phyloP scores from a whole-genome alignment of 371 early-diverging fungal genomes.

The Mortierella sp. region DNA sequence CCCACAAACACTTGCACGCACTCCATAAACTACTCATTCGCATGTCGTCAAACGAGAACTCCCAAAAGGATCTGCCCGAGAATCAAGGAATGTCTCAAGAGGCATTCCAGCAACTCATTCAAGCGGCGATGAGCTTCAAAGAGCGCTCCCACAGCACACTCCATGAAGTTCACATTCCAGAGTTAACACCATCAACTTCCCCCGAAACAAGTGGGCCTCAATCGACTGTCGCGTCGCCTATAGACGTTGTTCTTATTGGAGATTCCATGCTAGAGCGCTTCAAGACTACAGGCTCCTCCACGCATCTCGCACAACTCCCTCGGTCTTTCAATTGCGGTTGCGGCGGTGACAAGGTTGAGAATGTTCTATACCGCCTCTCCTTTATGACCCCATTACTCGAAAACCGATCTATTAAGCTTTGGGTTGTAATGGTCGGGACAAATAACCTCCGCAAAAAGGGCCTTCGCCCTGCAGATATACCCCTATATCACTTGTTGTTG shows the following conservation, averaged over 20 bases:
- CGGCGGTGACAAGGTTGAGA: conserved; percentile 32
- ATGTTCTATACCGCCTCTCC: conserved; percentile 21
- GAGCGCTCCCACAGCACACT: conserved; percentile 14
- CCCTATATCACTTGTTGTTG: conserved; percentile 13
- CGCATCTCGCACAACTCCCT: conserved; percentile 5
- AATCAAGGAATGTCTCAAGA: conserved; percentile 19
- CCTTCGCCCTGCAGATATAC: conserved; percentile 9
- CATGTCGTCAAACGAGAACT: neutral
- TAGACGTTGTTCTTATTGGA: conserved; percentile 16
- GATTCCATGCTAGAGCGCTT: conserved; percentile 32
- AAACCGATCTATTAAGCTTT: conserved; percentile 10
- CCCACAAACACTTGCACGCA: neutral
- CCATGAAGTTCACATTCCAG: conserved; percentile 15
- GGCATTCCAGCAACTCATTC: conserved; percentile 7
- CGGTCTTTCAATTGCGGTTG: conserved; percentile 20
- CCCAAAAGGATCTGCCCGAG: conserved; percentile 4
- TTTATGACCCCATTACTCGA: conserved; percentile 16
- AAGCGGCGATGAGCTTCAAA: conserved; percentile 15
- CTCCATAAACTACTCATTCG: neutral
- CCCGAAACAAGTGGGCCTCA: neutral
- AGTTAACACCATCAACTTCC: neutral
- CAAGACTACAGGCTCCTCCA: conserved; percentile 24
- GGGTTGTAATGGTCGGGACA: conserved; percentile 26
- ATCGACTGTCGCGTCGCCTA: neutral
- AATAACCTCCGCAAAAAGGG: conserved; percentile 33